Base-by-base conservation (phyloP, 805 yeast species). In the Kockiozyma suomiensis region DNA sequence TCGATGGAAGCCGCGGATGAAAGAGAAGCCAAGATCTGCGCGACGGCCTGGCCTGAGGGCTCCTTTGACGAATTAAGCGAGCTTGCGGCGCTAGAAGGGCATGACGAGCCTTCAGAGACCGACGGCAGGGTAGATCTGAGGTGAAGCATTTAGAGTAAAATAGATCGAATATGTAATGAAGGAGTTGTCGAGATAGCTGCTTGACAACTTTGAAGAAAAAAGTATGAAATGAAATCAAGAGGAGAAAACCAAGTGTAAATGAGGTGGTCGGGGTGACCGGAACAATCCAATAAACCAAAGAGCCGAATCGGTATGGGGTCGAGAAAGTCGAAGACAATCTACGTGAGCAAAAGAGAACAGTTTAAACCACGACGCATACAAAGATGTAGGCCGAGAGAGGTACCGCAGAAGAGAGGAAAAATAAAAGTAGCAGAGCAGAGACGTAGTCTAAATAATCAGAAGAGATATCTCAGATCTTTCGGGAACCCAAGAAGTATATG, bases 221-320 rank as follows among this genome's bases (percentile, higher is more conserved):
- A 8, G 48, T 43, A 15, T 12, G 5, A 28, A 5, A n/a, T 15
- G 28, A 25, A 52, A n/a, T 8, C 7, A 30, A 19, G 19, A 17
- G 10, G 17, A 25, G 28, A n/a, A 46, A 25, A 38, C 21, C 23
- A 28, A 21, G 37, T n/a, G 32, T n/a, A n/a, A n/a, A n/a, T n/a
- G 28, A 21, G 25, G 43, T 45, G 58, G 65, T 58, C 65, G 33
- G 59, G 30, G 65, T 58, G 65, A 58, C 65, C 65, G 42, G 65
- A 40, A 53, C 65, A 48, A 51, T 37, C 59, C 63, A 42, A 41
- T 38, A 42, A 25, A n/a, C 56, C 33, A 38, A 33, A 45, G 17
- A 52, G 41, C 57, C 56, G 52, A 56, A 49, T 48, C 58, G 45
- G 47, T 25, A 19, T 40, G 45, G 40, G 46, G n/a, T 45, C 37